These are phyloP conservation scores for Barnettozyma vustinii DNA, from an alignment of 805 yeast genomes.

Conservation along the genomic window DNA sequence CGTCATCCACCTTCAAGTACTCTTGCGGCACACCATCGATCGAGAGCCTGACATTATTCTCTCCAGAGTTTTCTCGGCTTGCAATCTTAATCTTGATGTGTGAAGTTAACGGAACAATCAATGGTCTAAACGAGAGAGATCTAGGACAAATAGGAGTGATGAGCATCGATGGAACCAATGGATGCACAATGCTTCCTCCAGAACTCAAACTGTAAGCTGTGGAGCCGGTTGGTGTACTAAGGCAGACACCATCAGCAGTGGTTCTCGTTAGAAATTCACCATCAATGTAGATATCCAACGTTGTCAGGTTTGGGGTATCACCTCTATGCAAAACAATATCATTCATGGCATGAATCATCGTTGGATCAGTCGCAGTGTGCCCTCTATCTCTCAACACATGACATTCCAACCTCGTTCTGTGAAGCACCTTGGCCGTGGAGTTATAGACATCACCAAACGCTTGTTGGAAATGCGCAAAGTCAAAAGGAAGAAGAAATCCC, in stretches of 20 bases:
- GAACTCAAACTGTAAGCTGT: conserved; percentile 87
- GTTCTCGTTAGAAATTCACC: conserved; percentile 83
- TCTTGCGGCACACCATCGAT: conserved; percentile 83
- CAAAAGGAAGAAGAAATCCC: conserved; percentile 87
- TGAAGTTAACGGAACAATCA: conserved; percentile 73
- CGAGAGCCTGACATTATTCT: conserved; percentile 50
- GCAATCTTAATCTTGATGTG: conserved; percentile 62
- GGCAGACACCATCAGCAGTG: conserved; percentile 83
- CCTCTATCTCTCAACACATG: conserved; percentile 39
- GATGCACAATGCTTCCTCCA: conserved; percentile 92
- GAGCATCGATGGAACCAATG: conserved; percentile 74
- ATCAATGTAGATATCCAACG: conserved; percentile 79
- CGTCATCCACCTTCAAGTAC: conserved; percentile 68
- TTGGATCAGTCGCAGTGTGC: conserved; percentile 5
- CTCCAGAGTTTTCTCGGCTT: conserved; percentile 36
- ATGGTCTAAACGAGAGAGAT: conserved; percentile 84
- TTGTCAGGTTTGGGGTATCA: conserved; percentile 76
- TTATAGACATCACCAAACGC: conserved; percentile 65
- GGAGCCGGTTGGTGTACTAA: conserved; percentile 91
- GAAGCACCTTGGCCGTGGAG: conserved; percentile 65
- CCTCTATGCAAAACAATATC: conserved; percentile 89
- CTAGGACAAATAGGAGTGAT: conserved; percentile 91
- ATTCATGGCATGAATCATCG: conserved; percentile 78
- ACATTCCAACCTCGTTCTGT: conserved; percentile 76
- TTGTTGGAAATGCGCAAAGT: conserved; percentile 51